Conservation (phyloP, 306 rosid genomes). For the Sophora flavescens region DNA sequence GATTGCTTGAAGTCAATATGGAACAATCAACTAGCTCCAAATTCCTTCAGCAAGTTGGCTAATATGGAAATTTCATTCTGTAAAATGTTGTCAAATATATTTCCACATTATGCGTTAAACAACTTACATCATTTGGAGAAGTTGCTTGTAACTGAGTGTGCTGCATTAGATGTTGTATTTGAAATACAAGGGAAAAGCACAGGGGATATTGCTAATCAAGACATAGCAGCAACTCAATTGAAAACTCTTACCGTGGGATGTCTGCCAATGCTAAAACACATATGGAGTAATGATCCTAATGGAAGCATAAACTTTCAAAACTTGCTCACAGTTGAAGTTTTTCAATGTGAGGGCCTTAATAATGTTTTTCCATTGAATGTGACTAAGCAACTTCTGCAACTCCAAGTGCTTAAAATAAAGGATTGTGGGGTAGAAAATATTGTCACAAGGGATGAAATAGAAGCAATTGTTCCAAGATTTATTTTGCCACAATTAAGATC, state of each 20-base stretch:
- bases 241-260: neutral
- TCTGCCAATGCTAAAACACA: constrained; percentile 26
- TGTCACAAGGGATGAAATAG: constrained; percentile 10
- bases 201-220: neutral
- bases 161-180: neutral
- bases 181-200: neutral
- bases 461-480: neutral
- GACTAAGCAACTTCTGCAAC: neutral
- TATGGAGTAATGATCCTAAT: constrained; percentile 21
- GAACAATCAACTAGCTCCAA: neutral
- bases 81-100: neutral
- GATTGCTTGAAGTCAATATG: constrained; percentile 14
- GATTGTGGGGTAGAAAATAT: neutral
- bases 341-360: neutral
- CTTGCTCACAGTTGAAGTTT: neutral
- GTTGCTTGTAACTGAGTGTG: neutral
- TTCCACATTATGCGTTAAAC: neutral
- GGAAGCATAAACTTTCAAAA: neutral
- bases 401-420: neutral
- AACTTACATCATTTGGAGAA: neutral
- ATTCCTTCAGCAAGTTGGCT: constrained; percentile 10
- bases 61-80: neutral
- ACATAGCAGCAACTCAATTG: neutral
- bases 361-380: neutral
- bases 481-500: constrained; percentile 13